Conservation (phyloP, 78 protist genomes). For the Andalucia godoyi region DNA sequence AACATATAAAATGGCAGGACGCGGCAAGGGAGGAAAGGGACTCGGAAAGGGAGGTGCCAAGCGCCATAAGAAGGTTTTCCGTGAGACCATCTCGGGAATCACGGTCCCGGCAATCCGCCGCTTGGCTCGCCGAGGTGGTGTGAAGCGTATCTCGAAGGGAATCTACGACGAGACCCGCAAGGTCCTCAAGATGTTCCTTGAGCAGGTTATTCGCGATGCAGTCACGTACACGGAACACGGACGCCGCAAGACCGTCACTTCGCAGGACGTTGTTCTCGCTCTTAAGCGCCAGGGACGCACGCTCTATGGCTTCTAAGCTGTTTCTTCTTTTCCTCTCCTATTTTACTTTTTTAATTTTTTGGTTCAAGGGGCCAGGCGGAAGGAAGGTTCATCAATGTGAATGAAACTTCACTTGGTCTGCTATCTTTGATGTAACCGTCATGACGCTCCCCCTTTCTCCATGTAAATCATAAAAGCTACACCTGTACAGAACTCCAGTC, state of each 20-base stretch:
- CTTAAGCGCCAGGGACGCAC: slow-evolving; percentile 92
- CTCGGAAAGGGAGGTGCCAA: slow-evolving; percentile 94
- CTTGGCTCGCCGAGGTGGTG: slow-evolving; percentile 89
- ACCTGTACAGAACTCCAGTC: too few species aligned
- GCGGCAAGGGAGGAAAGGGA: slow-evolving; percentile 91
- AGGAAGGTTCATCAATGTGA: too few species aligned
- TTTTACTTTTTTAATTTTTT: too few species aligned
- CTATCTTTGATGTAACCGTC: too few species aligned
- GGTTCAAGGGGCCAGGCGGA: too few species aligned
- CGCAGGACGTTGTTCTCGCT: slow-evolving; percentile 90
- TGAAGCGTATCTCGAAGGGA: slow-evolving; percentile 87
- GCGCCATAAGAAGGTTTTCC: slow-evolving; percentile 82
- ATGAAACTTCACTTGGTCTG: too few species aligned
- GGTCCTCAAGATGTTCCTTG: slow-evolving; percentile 76
- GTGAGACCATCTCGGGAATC: slow-evolving; percentile 86
- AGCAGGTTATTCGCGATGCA: slow-evolving; percentile 82
- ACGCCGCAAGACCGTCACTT: slow-evolving; percentile 87
- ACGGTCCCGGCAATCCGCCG: slow-evolving; percentile 95
- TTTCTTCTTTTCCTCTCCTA: too few species aligned
- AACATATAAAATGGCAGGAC: slow-evolving; percentile 49
- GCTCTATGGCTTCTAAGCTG: slow-evolving; percentile 94
- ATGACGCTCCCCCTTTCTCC: too few species aligned
- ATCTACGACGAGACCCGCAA: slow-evolving; percentile 91
- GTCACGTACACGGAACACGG: slow-evolving; percentile 93
- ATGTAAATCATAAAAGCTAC: too few species aligned